These are phyloP conservation scores for Pyrenochaeta sp. DNA, from an alignment of 2,329 filamentous ascomycete species.

Conservation along the genomic window DNA sequence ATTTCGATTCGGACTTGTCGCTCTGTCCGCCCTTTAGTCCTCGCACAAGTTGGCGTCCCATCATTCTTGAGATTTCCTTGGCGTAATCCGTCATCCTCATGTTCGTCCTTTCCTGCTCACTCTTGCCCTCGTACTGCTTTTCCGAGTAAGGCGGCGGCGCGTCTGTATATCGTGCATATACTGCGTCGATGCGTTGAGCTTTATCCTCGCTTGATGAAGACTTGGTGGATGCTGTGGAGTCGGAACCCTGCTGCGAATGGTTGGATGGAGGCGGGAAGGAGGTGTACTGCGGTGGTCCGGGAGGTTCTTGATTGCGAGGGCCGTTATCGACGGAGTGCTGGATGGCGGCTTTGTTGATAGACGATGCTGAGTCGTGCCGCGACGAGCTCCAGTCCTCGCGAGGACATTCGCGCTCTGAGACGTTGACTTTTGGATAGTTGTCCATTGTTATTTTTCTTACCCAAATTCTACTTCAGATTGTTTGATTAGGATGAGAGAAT, in stretches of 20 bases:
- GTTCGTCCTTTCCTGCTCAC: slow-evolving; percentile 26
- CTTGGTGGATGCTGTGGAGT: slow-evolving; percentile 12
- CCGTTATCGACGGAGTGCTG: slow-evolving; percentile 10
- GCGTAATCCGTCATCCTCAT: slow-evolving; percentile 38
- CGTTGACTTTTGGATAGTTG: slow-evolving; percentile 33
- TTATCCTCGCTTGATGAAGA: slow-evolving; percentile 10
- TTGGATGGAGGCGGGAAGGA: slow-evolving; percentile 24
- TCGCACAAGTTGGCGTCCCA: slow-evolving; percentile 35
- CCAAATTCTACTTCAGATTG: background rate
- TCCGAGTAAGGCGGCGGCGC: slow-evolving; percentile 33
- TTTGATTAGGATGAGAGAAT: background rate
- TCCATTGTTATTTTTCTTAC: slow-evolving; percentile 24
- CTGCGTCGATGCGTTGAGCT: slow-evolving; percentile 20
- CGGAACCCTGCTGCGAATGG: background rate
- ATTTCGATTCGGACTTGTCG: slow-evolving; percentile 4
- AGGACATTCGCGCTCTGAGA: slow-evolving; percentile 27
- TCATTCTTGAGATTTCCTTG: slow-evolving; percentile 37
- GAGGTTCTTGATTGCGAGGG: background rate
- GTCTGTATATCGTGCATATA: slow-evolving; percentile 28
- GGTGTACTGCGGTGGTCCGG: slow-evolving; percentile 10
- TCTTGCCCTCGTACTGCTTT: slow-evolving; percentile 34
- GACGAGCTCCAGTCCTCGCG: slow-evolving; percentile 8
- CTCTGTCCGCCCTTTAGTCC: slow-evolving; percentile 24
- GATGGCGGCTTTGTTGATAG: slow-evolving; percentile 15
- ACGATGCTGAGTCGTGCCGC: slow-evolving; percentile 29